Evolutionary conservation across 2,329 filamentous ascomycete genomes (phyloP), one percentile per base, ranked within the genome.

Genomic region (Phaeosphaeriaceae sp.): DNA sequence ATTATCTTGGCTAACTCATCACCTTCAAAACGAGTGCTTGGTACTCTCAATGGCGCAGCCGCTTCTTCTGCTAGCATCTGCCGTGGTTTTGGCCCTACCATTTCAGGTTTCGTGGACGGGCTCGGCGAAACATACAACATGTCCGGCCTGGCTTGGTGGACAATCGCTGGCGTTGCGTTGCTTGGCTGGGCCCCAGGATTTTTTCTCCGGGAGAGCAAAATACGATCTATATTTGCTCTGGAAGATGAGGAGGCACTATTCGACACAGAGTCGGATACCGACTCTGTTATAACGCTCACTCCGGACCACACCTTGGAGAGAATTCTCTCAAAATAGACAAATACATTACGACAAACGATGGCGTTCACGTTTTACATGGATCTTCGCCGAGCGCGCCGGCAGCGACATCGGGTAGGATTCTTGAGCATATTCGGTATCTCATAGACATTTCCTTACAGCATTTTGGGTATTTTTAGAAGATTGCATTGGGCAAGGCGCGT

Each of bases 91-190:
- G 93, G 93, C 0, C 94, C 94, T 2, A 92, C 90, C 0, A 77
- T 97, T 3, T 95, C 92, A 3, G 94, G 94, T 1, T 78, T 92
- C 21, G 81, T 97, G 18, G 95, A 96, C 74, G 84, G 91, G 4
- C 79, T 87, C 43, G 94, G 94, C 42, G 82, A 95, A 29, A 82
- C 86, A 58, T 82, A 87, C 6, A 92, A 92, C 29, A 93, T 91
- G 70, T 93, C 92, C 4, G 92, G 92, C 16, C 80, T 97, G 28
- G 88, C 92, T 0, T 99, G 94, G 93, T 99, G 94, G 94, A 87
- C 86, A 54, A 92, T 88, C 58, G 90, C 88, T 7, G 64, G 88
- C 3, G 85, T 97, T 26, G 90, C 91, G 28, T 75, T 90, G 9
- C 73, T 85, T 12, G 94, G 92, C 37, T 73, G 70, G 67, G 55